phyloP scores from a whole-genome alignment of 169 alveolate species.

The Eimeria tenella region DNA sequence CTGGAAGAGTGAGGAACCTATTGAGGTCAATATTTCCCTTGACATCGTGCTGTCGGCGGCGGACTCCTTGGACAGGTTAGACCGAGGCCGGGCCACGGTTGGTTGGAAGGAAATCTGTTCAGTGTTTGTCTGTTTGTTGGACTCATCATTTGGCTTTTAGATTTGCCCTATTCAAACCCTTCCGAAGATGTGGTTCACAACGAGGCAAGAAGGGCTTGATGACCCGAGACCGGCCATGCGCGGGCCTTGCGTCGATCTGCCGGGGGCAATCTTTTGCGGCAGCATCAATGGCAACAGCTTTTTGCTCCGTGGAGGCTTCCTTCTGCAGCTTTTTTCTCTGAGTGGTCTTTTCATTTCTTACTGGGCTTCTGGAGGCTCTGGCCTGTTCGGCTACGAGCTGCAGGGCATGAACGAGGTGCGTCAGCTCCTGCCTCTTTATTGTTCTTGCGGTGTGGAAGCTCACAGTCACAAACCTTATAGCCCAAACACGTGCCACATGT shows the following conservation, averaged over 20 bases:
- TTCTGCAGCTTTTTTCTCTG: slow-evolving; percentile 88
- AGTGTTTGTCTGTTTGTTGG: background rate
- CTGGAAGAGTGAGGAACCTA: background rate
- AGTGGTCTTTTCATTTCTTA: slow-evolving; percentile 88
- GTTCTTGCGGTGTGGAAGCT: no score
- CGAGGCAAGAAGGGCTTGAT: slow-evolving; percentile 93
- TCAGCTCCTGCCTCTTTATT: background rate
- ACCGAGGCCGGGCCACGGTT: background rate
- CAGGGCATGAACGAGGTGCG: slow-evolving; percentile 88
- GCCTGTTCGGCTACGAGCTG: slow-evolving; percentile 90
- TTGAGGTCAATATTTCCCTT: background rate
- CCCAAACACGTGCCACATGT: no score
- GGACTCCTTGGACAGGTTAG: background rate
- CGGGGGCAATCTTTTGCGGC: slow-evolving; percentile 82
- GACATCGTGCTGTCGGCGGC: slow-evolving; percentile 12
- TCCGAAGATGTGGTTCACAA: slow-evolving; percentile 89
- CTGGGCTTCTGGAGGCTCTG: slow-evolving; percentile 90
- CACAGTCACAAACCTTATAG: no score
- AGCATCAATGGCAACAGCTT: slow-evolving; percentile 78
- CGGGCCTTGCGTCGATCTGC: slow-evolving; percentile 91
- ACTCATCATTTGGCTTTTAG: background rate
- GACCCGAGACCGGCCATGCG: slow-evolving; percentile 91
- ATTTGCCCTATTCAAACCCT: background rate
- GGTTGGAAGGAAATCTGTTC: background rate
- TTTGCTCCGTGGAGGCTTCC: slow-evolving; percentile 89